Conservation (phyloP, 768 basidiomycete species). For the Hygrophorus russula region DNA sequence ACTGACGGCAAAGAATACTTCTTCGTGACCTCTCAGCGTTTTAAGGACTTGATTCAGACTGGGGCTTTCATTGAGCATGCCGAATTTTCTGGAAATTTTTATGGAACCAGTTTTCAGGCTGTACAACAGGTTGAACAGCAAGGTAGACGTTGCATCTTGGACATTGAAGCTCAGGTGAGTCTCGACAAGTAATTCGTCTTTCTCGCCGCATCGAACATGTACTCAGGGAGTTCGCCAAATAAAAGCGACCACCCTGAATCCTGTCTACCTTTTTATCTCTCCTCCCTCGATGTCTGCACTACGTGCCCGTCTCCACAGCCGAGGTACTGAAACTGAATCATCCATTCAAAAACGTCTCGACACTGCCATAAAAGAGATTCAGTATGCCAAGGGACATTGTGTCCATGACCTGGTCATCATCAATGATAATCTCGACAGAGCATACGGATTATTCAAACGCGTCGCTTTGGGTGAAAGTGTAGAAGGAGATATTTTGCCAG, state of each 20-base stretch:
- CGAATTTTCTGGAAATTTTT: constrained; percentile 85
- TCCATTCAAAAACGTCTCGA: constrained; percentile 65
- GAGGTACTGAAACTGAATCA: constrained; percentile 76
- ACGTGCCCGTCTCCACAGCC: constrained; percentile 54
- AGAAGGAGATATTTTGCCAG: constrained; percentile 54
- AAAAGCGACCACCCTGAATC: constrained; percentile 70
- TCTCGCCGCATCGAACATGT: constrained; percentile 9
- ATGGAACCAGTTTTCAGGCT: constrained; percentile 83
- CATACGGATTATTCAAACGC: constrained; percentile 66
- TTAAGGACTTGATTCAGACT: constrained; percentile 54
- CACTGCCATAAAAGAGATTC: constrained; percentile 70
- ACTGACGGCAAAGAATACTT: constrained; percentile 76
- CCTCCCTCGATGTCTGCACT: constrained; percentile 74
- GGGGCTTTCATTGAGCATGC: constrained; percentile 90
- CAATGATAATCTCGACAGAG: constrained; percentile 80
- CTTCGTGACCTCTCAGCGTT: constrained; percentile 65
- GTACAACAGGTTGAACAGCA: constrained; percentile 54
- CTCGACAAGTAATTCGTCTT: background rate
- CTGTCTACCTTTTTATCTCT: constrained; percentile 86
- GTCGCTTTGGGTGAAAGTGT: constrained; percentile 64
- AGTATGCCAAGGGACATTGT: constrained; percentile 67
- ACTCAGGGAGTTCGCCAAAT: constrained; percentile 84
- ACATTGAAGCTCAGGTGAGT: constrained; percentile 90
- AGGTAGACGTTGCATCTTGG: constrained; percentile 81
- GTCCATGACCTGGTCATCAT: constrained; percentile 79